phyloP scores from a whole-genome alignment of 257 asterid genomes.

The Ehretia macrophylla region DNA sequence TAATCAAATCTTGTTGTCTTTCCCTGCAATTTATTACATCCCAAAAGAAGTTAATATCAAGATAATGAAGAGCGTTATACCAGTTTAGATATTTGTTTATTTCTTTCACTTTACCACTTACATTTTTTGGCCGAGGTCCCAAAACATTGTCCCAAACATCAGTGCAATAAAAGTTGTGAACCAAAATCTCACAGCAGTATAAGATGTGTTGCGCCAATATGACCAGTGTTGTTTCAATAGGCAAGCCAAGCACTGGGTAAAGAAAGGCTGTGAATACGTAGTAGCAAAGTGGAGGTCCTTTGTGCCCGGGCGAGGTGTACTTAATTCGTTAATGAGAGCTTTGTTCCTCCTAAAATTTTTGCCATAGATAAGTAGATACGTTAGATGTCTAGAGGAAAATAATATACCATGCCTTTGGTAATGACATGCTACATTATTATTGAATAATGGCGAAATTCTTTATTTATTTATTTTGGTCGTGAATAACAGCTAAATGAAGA shows the following conservation, averaged over 20 bases:
- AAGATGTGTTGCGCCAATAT: constrained; percentile 54
- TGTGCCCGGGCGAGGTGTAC: constrained; percentile 34
- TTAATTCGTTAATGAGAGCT: constrained; percentile 38
- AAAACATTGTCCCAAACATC: no score
- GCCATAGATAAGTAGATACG: no score
- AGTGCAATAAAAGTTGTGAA: constrained; percentile 34
- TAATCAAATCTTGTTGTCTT: constrained; percentile 21
- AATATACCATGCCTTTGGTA: no score
- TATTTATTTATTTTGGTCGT: no score
- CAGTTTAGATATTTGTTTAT: background rate
- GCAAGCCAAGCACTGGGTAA: constrained; percentile 46
- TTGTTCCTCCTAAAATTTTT: constrained; percentile 58
- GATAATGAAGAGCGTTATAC: background rate
- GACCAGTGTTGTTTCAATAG: constrained; percentile 56
- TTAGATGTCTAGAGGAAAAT: no score
- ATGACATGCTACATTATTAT: background rate
- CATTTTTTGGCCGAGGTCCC: constrained; percentile 56
- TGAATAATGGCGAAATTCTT: constrained; percentile 7
- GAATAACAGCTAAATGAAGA: no score
- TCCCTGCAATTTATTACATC: constrained; percentile 18
- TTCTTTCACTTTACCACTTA: constrained; percentile 7
- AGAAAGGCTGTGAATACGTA: constrained; percentile 39
- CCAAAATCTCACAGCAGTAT: constrained; percentile 44
- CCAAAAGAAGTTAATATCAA: background rate
- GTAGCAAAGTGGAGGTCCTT: constrained; percentile 36